Evolutionary conservation across 495 filamentous ascomycete genomes (phyloP).

Genomic region (Penicillium canescens): DNA sequence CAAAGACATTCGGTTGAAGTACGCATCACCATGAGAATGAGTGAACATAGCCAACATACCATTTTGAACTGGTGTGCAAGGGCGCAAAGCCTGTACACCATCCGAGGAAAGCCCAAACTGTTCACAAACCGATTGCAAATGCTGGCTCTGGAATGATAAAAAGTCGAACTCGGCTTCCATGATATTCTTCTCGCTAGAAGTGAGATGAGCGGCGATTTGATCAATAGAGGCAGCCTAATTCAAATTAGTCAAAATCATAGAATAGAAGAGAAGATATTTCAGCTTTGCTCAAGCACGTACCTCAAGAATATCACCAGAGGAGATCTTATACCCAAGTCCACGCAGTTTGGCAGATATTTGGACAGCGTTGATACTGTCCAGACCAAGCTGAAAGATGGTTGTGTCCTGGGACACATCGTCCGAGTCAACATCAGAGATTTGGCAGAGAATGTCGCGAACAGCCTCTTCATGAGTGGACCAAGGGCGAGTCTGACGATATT

Average conservation of each 20-base stretch:
- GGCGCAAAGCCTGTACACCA: constrained; percentile 30
- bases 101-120: constrained; percentile 16
- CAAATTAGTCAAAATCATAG: constrained; percentile 52
- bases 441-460: constrained; percentile 58
- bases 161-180: constrained; percentile 22
- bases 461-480: constrained; percentile 61
- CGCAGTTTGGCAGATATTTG: constrained; percentile 68
- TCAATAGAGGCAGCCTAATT: constrained; percentile 41
- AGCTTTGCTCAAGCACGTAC: constrained; percentile 10
- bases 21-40: constrained; percentile 60
- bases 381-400: constrained; percentile 47
- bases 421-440: constrained; percentile 47
- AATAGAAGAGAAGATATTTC: constrained; percentile 45
- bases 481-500: neutral
- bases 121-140: constrained; percentile 51
- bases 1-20: constrained; percentile 78
- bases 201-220: constrained; percentile 28
- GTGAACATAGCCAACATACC: constrained; percentile 78
- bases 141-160: constrained; percentile 48
- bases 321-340: constrained; percentile 53
- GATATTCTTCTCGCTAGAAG: constrained; percentile 3
- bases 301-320: constrained; percentile 69
- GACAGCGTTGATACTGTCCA: constrained; percentile 48
- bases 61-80: constrained; percentile 72
- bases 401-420: constrained; percentile 51